Evolutionary conservation across 2,329 filamentous ascomycete genomes (phyloP).

Genomic region (Chalara sp.): DNA sequence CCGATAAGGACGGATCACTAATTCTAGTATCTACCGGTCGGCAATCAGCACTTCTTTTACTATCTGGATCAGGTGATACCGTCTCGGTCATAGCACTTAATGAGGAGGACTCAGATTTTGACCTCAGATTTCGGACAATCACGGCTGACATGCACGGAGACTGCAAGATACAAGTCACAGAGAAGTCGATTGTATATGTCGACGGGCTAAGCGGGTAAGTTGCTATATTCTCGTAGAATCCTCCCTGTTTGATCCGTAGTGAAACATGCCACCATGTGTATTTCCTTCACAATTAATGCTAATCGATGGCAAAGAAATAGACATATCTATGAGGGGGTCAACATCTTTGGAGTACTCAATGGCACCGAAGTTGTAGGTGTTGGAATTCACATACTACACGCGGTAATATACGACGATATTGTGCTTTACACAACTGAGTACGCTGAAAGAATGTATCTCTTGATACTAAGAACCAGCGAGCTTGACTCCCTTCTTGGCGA

Average conservation of each 20-base stretch:
- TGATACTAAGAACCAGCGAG: not conserved
- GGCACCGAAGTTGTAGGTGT: slow-evolving; percentile 2
- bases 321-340: slow-evolving; percentile 6
- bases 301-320: slow-evolving; percentile 3
- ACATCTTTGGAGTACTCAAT: slow-evolving; percentile 8
- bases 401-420: slow-evolving; percentile 15
- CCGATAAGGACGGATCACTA: slow-evolving; percentile 12
- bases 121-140: slow-evolving; percentile 46
- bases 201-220: slow-evolving; percentile 14
- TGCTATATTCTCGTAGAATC: not conserved
- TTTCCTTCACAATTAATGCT: not conserved
- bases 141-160: slow-evolving; percentile 33
- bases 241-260: no score
- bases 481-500: no score
- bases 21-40: slow-evolving; percentile 24
- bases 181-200: slow-evolving; percentile 27
- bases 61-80: slow-evolving; percentile 38
- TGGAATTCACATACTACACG: slow-evolving; percentile 15
- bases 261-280: no score
- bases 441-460: slow-evolving; percentile 2
- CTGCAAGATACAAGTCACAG: slow-evolving; percentile 48
- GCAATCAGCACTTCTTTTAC: slow-evolving; percentile 31
- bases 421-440: slow-evolving; percentile 20
- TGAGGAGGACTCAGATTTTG: slow-evolving; percentile 34
- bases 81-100: slow-evolving; percentile 8